Conservation (phyloP, 139 green algal species). For the Trebouxia sp. region DNA sequence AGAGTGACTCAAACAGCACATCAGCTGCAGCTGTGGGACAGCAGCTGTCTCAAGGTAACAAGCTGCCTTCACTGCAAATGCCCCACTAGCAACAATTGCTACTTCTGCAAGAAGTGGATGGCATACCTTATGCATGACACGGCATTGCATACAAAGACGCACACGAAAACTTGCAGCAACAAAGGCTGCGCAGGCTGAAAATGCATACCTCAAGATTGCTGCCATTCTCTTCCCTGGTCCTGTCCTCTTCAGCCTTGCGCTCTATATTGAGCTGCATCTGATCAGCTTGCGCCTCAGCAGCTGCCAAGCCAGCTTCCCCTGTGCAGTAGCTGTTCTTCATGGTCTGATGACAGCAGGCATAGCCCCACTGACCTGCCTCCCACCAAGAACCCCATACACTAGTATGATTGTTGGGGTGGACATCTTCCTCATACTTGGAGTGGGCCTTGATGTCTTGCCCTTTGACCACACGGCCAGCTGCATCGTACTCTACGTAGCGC, state of each 20-base stretch:
- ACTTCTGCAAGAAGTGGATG: no score
- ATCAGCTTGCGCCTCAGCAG: not conserved
- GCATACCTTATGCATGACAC: no score
- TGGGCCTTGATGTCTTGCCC: conserved; percentile 62
- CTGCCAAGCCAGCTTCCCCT: conserved; percentile 11
- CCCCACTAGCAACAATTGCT: no score
- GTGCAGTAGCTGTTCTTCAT: conserved; percentile 94
- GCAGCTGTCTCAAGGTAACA: no score
- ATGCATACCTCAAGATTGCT: not conserved
- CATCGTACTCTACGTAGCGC: conserved; percentile 96
- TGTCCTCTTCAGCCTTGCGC: conserved; percentile 29
- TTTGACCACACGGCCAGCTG: conserved; percentile 65
- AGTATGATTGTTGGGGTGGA: conserved; percentile 94
- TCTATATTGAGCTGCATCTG: conserved; percentile 38
- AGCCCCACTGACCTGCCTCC: conserved; percentile 90
- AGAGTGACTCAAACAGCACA: no score
- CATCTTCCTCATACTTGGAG: conserved; percentile 94
- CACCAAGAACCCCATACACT: conserved; percentile 95
- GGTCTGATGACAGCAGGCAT: conserved; percentile 88
- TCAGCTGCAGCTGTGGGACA: no score
- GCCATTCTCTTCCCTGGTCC: not conserved
- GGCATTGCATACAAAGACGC: no score
- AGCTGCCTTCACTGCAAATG: no score
- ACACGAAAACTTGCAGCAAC: no score
- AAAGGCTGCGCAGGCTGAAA: no score